Percentiles rank a stretch among this genome's conserved stretches.
These are phyloP conservation scores for Chara braunii DNA, from an alignment of 139 green algal genomes.

Conservation along the genomic window DNA sequence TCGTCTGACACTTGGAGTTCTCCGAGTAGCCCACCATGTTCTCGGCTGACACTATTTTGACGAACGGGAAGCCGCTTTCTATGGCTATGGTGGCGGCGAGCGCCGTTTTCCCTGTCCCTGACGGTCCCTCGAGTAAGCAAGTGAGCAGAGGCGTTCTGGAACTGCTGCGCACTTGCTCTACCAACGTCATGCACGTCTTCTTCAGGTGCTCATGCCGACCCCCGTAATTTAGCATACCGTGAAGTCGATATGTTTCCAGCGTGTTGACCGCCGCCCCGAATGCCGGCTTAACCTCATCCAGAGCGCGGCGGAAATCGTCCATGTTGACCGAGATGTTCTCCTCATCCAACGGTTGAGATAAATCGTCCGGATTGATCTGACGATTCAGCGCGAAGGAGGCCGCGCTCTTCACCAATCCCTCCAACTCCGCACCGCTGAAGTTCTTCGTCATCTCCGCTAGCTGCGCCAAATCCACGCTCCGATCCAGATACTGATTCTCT, in stretches of 20 bases:
- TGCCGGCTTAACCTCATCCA: conserved; percentile 88
- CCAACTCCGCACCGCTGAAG: conserved; percentile 79
- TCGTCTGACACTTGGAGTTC: conserved; percentile 58
- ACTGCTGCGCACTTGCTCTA: conserved; percentile 45
- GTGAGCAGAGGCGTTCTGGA: conserved; percentile 75
- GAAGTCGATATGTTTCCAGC: conserved; percentile 68
- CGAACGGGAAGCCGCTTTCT: conserved; percentile 81
- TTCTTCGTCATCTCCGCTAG: conserved; percentile 83
- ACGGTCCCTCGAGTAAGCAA: conserved; percentile 74
- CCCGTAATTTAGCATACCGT: conserved; percentile 84
- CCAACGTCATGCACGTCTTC: conserved; percentile 29
- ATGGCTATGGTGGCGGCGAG: conserved; percentile 81
- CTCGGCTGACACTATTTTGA: conserved; percentile 79
- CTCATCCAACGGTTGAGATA: conserved; percentile 83
- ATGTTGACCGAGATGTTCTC: conserved; percentile 82
- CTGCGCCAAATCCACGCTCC: conserved; percentile 75
- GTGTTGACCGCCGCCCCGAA: conserved; percentile 82
- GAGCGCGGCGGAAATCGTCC: conserved; percentile 77
- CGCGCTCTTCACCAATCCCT: conserved; percentile 91
- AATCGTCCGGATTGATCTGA: conserved; percentile 82
- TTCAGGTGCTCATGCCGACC: conserved; percentile 69
- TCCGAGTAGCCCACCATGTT: conserved; percentile 83
- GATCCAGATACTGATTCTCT: conserved; percentile 76
- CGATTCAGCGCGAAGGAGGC: conserved; percentile 85
- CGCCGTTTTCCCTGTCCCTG: conserved; percentile 84